Conservation (phyloP, 805 yeast genomes). For the Candida dajiaensis region DNA sequence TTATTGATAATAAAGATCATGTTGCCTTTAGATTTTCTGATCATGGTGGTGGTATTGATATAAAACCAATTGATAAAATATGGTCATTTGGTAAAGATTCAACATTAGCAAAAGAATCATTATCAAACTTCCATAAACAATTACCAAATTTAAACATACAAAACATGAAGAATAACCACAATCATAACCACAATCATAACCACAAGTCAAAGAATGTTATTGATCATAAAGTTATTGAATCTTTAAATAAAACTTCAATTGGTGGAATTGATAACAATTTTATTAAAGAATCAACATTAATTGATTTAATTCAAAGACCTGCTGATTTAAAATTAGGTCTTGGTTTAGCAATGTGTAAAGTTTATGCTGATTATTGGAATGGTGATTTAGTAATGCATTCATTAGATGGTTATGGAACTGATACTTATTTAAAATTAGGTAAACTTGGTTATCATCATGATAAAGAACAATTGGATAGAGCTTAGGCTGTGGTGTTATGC, state of each 20-base stretch:
- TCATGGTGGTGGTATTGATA: slow-evolving; percentile 81
- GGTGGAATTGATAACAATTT: slow-evolving; percentile 30
- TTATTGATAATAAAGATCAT: slow-evolving; percentile 59
- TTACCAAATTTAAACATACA: slow-evolving; percentile 53
- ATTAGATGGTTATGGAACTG: slow-evolving; percentile 88
- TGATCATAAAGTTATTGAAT: slow-evolving; percentile 25
- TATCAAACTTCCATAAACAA: slow-evolving; percentile 58
- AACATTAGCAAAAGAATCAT: slow-evolving; percentile 48
- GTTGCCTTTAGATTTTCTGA: slow-evolving; percentile 79
- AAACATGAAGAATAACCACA: too few species aligned
- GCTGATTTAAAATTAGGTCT: slow-evolving; percentile 74
- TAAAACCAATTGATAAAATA: slow-evolving; percentile 50
- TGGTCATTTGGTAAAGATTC: slow-evolving; percentile 87
- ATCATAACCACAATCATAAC: too few species aligned
- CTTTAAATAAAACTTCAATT: slow-evolving; percentile 34
- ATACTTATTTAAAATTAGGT: slow-evolving; percentile 72
- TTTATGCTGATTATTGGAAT: slow-evolving; percentile 95
- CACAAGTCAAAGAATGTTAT: slow-evolving; percentile 1
- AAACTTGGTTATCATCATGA: slow-evolving; percentile 70
- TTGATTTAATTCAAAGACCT: slow-evolving; percentile 63
- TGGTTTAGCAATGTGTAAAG: slow-evolving; percentile 88
- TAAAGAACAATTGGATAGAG: slow-evolving; percentile 66
- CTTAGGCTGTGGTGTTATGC: too few species aligned
- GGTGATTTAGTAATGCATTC: slow-evolving; percentile 81
- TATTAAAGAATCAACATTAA: slow-evolving; percentile 40